Evolutionary conservation across 129 eudicot species (phyloP).

Genomic region (Escallonia rubra): DNA sequence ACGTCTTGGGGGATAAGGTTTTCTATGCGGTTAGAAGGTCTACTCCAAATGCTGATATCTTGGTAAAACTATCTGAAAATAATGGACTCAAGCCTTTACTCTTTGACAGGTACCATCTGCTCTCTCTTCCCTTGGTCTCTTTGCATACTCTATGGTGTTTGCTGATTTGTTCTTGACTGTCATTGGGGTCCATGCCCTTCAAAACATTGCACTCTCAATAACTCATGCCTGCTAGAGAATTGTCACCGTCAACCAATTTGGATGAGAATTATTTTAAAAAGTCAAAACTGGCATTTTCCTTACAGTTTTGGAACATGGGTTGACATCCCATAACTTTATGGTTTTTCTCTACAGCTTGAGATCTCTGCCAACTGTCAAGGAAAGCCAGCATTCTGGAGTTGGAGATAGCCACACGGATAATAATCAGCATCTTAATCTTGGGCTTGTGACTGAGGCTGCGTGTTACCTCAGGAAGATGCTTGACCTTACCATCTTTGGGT

Average conservation of each 20-base stretch:
- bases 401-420: constrained; percentile 16
- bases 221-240: no score
- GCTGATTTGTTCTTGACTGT: no score
- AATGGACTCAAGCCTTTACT: constrained; percentile 59
- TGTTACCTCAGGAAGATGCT: constrained; percentile 69
- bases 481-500: constrained; percentile 88
- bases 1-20: constrained; percentile 74
- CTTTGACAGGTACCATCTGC: constrained; percentile 67
- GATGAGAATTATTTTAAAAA: no score
- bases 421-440: constrained; percentile 51
- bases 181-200: no score
- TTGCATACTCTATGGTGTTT: no score
- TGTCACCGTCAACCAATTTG: no score
- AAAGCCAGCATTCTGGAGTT: constrained; percentile 26
- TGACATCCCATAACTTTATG: constrained; percentile 3
- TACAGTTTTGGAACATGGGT: no score
- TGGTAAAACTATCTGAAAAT: constrained; percentile 40
- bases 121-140: not conserved
- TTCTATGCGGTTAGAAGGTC: constrained; percentile 78
- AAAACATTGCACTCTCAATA: no score
- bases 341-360: constrained; percentile 51
- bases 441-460: constrained; percentile 83
- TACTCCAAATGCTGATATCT: constrained; percentile 64
- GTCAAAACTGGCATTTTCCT: no score
- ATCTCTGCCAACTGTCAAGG: constrained; percentile 68